Conservation (phyloP, 345 rosid genomes). For the Gossypium mustelinum region DNA sequence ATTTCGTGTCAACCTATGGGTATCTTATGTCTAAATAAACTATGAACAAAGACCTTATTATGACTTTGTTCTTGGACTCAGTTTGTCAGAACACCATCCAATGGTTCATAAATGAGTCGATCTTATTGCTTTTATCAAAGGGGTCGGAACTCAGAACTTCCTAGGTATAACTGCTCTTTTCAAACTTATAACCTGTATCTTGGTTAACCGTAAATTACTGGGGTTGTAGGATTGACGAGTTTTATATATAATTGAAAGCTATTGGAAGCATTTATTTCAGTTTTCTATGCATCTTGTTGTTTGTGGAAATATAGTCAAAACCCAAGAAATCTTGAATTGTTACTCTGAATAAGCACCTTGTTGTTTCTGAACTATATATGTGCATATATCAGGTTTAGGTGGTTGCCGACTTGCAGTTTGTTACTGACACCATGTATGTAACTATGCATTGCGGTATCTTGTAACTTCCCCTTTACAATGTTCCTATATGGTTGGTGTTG, state of each 20-base stretch:
- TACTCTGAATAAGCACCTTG: constrained; percentile 1
- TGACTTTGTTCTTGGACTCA: constrained; percentile 1
- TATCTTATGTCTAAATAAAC: neutral
- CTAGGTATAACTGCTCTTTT: neutral
- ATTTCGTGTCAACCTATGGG: neutral
- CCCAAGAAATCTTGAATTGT: neutral
- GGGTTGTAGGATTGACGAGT: neutral
- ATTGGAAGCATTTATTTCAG: neutral
- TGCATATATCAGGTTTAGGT: neutral
- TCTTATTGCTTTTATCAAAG: neutral
- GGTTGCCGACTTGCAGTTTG: neutral
- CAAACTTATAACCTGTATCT: neutral
- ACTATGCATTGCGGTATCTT: neutral
- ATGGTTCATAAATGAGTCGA: neutral
- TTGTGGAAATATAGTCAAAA: neutral
- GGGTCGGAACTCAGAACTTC: neutral
- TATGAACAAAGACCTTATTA: neutral
- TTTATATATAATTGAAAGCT: neutral
- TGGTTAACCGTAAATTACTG: neutral
- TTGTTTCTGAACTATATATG: neutral
- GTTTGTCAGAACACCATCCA: neutral
- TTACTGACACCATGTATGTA: neutral
- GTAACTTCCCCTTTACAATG: too few species aligned
- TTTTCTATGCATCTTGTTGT: neutral
- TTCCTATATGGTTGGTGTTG: neutral